A percentile compares a stretch with the other conserved stretches of the same genome.
Evolutionary conservation across 495 filamentous ascomycete genomes (phyloP).

Genomic region (Hypoxylon lenormandii): DNA sequence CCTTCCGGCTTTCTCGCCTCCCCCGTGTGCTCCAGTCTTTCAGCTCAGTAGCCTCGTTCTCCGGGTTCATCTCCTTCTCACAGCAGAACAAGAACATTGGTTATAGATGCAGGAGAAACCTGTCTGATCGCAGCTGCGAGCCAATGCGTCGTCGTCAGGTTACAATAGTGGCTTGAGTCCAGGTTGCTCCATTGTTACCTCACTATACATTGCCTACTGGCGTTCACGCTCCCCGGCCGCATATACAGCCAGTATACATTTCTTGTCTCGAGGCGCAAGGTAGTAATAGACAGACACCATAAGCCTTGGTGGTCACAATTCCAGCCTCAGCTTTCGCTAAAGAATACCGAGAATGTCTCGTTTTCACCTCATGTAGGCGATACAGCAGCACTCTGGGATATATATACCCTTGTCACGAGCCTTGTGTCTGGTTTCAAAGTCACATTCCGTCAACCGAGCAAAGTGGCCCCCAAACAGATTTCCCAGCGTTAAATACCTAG

Average conservation of each 20-base stretch:
- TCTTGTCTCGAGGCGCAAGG: slow-evolving; percentile 17
- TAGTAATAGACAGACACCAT: slow-evolving; percentile 29
- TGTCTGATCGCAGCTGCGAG: slow-evolving; percentile 20
- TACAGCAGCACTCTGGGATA: slow-evolving; percentile 9
- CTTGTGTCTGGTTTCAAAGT: slow-evolving; percentile 38
- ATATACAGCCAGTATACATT: slow-evolving; percentile 22
- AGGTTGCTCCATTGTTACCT: slow-evolving; percentile 43
- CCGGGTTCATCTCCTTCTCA: slow-evolving; percentile 5
- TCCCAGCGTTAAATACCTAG: slow-evolving; percentile 8
- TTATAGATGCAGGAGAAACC: slow-evolving; percentile 25
- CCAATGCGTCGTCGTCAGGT: slow-evolving; percentile 26
- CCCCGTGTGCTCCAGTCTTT: slow-evolving; percentile 7
- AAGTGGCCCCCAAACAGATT: slow-evolving; percentile 33
- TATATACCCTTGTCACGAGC: slow-evolving; percentile 37
- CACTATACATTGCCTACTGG: slow-evolving; percentile 19
- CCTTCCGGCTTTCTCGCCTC: slow-evolving; percentile 1
- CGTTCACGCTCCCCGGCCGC: slow-evolving; percentile 17
- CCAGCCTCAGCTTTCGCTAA: slow-evolving; percentile 26
- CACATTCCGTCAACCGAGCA: slow-evolving; percentile 28
- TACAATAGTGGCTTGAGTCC: slow-evolving; percentile 42
- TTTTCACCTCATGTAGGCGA: slow-evolving; percentile 19
- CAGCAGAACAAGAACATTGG: slow-evolving; percentile 12
- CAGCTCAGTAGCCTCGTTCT: slow-evolving; percentile 12
- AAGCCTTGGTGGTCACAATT: slow-evolving; percentile 25
- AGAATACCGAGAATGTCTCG: slow-evolving; percentile 22